Percentiles rank a stretch among this genome's conserved stretches.
phyloP scores from a whole-genome alignment of 495 filamentous ascomycete genomes.

The Extremus antarcticus region DNA sequence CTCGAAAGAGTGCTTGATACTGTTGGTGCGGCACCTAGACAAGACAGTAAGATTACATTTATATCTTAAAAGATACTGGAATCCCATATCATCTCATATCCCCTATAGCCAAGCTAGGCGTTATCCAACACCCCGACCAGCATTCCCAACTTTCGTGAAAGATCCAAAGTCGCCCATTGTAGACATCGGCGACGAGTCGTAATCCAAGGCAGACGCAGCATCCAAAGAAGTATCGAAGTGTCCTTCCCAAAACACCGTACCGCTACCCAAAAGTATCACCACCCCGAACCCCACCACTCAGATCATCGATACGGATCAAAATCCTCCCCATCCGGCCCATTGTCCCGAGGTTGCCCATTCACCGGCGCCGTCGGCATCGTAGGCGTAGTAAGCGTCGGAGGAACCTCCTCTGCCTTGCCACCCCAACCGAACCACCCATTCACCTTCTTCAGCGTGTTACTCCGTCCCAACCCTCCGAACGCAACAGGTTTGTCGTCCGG shows the following conservation, averaged over 20 bases:
- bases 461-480: conserved; percentile 1
- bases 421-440: conserved; percentile 20
- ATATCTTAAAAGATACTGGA: not conserved
- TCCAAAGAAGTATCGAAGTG: too few relatives aligned
- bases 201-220: too few relatives aligned
- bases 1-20: too few relatives aligned
- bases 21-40: too few relatives aligned
- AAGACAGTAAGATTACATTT: not conserved
- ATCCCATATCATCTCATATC: not conserved
- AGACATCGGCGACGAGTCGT: too few relatives aligned
- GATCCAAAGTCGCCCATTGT: too few relatives aligned
- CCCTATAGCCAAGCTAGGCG: not conserved
- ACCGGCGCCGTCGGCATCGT: not conserved
- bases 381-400: not conserved
- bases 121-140: not conserved
- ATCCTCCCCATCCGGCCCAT: not conserved
- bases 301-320: conserved; percentile 2
- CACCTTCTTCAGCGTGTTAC: conserved; percentile 12
- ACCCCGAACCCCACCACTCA: not conserved
- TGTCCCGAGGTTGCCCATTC: not conserved
- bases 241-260: not conserved
- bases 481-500: conserved; percentile 1
- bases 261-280: not conserved
- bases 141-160: too few relatives aligned
- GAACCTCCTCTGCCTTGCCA: conserved; percentile 2